Evolutionary conservation across 345 rosid species (phyloP).

Genomic region (Corymbia maculata): DNA sequence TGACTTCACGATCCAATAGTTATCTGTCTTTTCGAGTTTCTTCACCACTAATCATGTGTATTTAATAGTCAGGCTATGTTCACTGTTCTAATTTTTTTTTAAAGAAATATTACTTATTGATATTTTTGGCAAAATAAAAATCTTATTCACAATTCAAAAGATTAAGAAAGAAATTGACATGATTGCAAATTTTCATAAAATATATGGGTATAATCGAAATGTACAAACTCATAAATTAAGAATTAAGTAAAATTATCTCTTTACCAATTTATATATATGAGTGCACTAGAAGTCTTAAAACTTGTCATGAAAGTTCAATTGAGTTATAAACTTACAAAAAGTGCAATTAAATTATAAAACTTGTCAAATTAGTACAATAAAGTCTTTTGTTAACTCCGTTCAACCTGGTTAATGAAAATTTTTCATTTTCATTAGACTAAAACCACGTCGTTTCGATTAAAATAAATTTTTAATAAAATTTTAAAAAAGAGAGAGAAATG

Average conservation of each 20-base stretch:
- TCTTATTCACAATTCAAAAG: neutral
- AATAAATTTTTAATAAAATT: no score
- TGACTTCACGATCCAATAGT: neutral
- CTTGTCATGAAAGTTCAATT: rapidly evolving
- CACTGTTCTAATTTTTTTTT: neutral
- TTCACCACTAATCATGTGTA: neutral
- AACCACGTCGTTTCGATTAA: no score
- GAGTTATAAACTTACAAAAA: no score
- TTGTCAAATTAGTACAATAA: no score
- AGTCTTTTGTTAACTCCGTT: neutral
- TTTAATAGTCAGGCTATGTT: neutral
- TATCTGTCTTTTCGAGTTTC: neutral
- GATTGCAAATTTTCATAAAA: neutral
- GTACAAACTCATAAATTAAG: neutral
- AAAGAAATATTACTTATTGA: neutral
- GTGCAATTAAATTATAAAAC: no score
- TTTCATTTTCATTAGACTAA: no score
- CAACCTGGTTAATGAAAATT: neutral
- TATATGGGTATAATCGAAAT: neutral
- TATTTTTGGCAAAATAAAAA: neutral
- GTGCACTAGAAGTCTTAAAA: no score
- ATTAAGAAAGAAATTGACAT: neutral
- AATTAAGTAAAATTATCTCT: neutral
- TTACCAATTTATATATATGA: neutral
- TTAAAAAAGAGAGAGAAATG: no score